Percentiles rank a stretch among this genome's conserved stretches.
Evolutionary conservation across 441 rosid species (phyloP).

Genomic region (Eutrema salsugineum): DNA sequence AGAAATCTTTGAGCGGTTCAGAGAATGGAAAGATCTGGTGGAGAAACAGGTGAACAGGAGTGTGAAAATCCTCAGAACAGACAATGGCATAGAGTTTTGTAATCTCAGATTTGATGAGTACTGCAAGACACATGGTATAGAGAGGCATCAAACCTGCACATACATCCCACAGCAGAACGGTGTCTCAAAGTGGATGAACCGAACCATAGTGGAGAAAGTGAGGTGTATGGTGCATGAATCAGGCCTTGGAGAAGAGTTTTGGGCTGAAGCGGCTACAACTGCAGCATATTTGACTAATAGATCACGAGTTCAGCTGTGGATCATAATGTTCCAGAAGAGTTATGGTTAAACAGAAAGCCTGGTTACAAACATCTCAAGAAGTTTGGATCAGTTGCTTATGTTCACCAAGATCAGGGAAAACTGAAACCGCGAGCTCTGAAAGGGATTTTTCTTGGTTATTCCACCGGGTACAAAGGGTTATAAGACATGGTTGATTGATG

Average conservation of each 20-base stretch:
- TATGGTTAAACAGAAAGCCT: neutral
- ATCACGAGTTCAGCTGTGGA: neutral
- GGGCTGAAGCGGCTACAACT: neutral
- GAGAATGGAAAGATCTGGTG: neutral
- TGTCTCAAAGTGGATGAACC: neutral
- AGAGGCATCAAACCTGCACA: neutral
- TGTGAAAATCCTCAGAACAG: neutral
- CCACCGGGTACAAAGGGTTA: neutral
- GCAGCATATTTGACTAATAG: neutral
- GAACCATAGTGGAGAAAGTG: neutral
- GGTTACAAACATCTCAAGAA: neutral
- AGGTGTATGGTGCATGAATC: neutral
- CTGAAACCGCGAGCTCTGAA: neutral
- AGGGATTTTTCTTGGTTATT: neutral
- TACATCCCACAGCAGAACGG: neutral
- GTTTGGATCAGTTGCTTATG: neutral
- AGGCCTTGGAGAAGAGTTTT: neutral
- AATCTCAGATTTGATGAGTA: neutral
- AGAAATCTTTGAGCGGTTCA: neutral
- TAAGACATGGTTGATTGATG: neutral
- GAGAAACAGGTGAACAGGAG: neutral
- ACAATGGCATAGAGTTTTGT: neutral
- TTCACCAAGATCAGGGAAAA: neutral
- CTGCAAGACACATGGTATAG: neutral
- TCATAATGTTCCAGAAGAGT: neutral